A percentile compares a stretch with the other conserved stretches of the same genome.
These are phyloP conservation scores for Nannizzia gypsea DNA, from an alignment of 2,329 filamentous ascomycete species.

Conservation along the genomic window DNA sequence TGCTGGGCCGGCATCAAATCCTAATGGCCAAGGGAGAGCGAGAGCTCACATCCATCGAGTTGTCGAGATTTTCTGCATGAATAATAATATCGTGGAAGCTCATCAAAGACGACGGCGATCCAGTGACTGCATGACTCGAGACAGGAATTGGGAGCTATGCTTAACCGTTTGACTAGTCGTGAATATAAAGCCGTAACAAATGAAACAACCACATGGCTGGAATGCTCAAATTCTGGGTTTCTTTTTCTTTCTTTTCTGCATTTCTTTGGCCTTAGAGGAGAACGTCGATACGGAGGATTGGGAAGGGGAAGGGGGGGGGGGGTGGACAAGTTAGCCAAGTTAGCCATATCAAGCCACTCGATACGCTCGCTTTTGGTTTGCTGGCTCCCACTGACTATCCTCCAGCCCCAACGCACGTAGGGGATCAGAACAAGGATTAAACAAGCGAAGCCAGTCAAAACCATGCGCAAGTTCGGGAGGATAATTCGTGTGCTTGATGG, in stretches of 20 bases:
- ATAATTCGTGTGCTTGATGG: not conserved
- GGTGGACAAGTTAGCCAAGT: too few species aligned
- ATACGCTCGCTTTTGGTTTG: not conserved
- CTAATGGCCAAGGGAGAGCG: not conserved
- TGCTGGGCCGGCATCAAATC: not conserved
- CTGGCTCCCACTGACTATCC: not conserved
- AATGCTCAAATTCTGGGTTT: not conserved
- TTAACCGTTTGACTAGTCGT: not conserved
- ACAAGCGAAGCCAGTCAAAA: conserved; percentile 1
- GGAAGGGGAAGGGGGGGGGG: not conserved
- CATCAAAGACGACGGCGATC: not conserved
- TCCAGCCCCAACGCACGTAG: conserved; percentile 3
- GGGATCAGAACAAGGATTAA: not conserved
- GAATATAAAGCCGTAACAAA: not conserved
- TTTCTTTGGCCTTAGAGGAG: not conserved
- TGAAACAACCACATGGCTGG: conserved; percentile 1
- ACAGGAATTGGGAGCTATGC: not conserved
- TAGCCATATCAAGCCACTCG: not conserved
- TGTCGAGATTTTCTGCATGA: not conserved
- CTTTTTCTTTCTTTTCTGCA: not conserved
- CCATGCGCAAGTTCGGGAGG: not conserved
- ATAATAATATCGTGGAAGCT: not conserved
- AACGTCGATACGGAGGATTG: not conserved
- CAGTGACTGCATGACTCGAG: not conserved
- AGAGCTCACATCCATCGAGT: not conserved